phyloP scores from a whole-genome alignment of 441 rosid species.

The Populus trichocarpa region DNA sequence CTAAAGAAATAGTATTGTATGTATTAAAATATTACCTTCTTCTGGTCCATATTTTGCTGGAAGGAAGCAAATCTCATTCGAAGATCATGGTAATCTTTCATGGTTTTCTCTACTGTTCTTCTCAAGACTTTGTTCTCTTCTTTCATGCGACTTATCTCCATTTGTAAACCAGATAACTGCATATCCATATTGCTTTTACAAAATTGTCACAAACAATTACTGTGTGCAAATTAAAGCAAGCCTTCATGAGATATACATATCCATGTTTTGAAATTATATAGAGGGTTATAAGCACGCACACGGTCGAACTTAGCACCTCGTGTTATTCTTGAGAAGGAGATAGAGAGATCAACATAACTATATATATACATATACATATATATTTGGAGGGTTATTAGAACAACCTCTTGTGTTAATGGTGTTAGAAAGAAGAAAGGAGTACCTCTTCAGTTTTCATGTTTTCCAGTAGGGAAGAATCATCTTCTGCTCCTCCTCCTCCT shows the following conservation, averaged over 20 bases:
- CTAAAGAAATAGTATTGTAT: not conserved
- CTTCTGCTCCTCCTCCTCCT: constrained; percentile 4
- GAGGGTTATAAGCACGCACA: not conserved
- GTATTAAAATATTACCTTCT: constrained; percentile 31
- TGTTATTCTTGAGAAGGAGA: not conserved
- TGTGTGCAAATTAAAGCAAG: not conserved
- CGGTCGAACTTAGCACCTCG: not conserved
- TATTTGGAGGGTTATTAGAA: no score
- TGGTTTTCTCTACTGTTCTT: constrained; percentile 62
- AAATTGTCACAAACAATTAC: not conserved
- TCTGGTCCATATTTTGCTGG: constrained; percentile 36
- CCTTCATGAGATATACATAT: not conserved
- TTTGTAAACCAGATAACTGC: constrained; percentile 58
- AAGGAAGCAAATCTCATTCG: constrained; percentile 51
- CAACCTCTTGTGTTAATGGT: not conserved
- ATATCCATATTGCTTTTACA: not conserved
- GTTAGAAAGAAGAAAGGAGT: not conserved
- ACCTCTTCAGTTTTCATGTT: constrained; percentile 44
- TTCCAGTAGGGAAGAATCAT: constrained; percentile 18
- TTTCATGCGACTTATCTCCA: constrained; percentile 65
- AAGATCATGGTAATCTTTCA: constrained; percentile 66
- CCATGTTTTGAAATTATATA: not conserved
- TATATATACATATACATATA: no score
- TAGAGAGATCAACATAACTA: not conserved
- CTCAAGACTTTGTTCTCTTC: constrained; percentile 71